These are phyloP conservation scores for Cornus controversa DNA, from an alignment of 148 eudicot species.

Conservation along the genomic window DNA sequence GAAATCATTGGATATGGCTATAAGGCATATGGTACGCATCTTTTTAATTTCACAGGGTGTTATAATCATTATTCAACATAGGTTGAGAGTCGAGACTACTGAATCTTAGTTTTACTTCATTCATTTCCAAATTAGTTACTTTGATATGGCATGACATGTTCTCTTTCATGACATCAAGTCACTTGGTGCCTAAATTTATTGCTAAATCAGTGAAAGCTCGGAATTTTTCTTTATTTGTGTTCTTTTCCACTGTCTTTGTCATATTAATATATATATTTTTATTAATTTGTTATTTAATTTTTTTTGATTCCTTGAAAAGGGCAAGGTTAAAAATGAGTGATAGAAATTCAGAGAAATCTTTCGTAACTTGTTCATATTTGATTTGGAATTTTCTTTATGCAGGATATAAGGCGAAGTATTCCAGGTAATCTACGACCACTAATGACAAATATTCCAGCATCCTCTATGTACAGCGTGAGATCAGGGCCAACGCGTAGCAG, in stretches of 20 bases:
- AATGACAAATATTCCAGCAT: conserved; percentile 98
- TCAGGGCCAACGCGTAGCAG: conserved; percentile 72
- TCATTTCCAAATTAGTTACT: not conserved
- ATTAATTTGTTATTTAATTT: not conserved
- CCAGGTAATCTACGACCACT: conserved; percentile 85
- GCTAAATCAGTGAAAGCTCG: not conserved
- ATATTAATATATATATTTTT: no score
- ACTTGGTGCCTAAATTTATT: not conserved
- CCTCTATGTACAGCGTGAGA: conserved; percentile 97
- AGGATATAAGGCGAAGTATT: conserved; percentile 87
- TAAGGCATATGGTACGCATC: conserved; percentile 83
- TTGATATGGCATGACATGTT: conserved; percentile 7
- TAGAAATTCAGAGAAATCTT: not conserved
- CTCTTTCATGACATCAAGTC: not conserved
- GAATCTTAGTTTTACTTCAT: not conserved
- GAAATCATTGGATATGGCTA: conserved; percentile 97
- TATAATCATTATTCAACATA: not conserved
- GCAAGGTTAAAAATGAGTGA: not conserved
- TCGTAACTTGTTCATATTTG: conserved; percentile 2
- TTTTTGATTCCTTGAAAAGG: not conserved
- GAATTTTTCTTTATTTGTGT: not conserved
- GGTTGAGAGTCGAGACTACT: not conserved
- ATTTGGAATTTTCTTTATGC: conserved; percentile 20
- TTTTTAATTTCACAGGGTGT: conserved; percentile 1
- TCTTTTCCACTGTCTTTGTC: not conserved